phyloP scores from a whole-genome alignment of 345 rosid species.

The Bruguiera sexangula region DNA sequence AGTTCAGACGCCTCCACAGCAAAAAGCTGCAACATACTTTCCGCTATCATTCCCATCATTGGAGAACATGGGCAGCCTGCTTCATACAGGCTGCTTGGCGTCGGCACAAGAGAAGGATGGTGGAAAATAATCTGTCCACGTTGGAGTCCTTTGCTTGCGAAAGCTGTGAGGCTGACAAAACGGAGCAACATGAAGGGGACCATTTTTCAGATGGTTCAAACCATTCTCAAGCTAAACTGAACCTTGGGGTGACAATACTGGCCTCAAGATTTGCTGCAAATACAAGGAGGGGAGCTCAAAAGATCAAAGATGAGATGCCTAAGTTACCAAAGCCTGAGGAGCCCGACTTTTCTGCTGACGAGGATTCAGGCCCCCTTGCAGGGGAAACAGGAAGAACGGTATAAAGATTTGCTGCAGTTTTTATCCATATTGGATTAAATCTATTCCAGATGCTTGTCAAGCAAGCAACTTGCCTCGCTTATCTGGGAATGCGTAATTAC shows the following conservation, averaged over 20 bases:
- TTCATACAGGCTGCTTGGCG: conserved; percentile 23
- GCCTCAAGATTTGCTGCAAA: conserved; percentile 11
- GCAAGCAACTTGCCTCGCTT: too few relatives aligned
- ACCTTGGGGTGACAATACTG: conserved; percentile 46
- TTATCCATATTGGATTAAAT: too few relatives aligned
- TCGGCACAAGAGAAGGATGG: conserved; percentile 9
- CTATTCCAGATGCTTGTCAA: too few relatives aligned
- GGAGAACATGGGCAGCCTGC: conserved; percentile 34
- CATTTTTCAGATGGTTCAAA: conserved; percentile 14
- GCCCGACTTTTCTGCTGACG: conserved; percentile 1
- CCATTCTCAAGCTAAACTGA: conserved; percentile 50
- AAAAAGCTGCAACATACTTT: conserved; percentile 61
- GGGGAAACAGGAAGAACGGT: too few relatives aligned
- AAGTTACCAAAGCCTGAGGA: conserved; percentile 31
- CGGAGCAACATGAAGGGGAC: not conserved
- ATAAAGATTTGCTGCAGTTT: too few relatives aligned
- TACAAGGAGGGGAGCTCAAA: conserved; percentile 35
- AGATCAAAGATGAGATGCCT: conserved; percentile 59
- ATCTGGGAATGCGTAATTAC: too few relatives aligned
- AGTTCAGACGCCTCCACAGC: conserved; percentile 60
- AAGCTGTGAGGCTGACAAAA: conserved; percentile 13
- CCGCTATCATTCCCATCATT: conserved; percentile 58
- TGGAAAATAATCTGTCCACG: conserved; percentile 31
- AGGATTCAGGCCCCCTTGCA: not conserved
- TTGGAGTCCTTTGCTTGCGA: conserved; percentile 38